Percentiles rank a stretch among this genome's conserved stretches.
These are phyloP conservation scores for Stephania cephalantha DNA, from an alignment of 164 flowering plant species.

Conservation along the genomic window DNA sequence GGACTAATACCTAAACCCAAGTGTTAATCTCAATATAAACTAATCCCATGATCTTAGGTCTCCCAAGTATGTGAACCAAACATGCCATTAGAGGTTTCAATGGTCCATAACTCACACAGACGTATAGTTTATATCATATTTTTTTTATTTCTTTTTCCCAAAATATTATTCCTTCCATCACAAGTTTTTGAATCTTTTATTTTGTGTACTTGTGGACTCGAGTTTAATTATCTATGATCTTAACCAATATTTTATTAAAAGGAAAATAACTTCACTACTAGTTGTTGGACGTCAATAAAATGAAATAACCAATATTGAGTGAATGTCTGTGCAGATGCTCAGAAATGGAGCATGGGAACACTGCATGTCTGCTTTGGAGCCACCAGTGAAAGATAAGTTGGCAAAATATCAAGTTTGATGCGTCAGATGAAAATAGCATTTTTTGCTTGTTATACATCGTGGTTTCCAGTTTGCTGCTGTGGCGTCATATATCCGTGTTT, in stretches of 20 bases:
- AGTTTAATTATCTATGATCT: background rate
- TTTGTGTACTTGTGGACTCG: background rate
- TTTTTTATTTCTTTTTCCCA: background rate
- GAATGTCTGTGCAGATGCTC: slow-evolving; percentile 55
- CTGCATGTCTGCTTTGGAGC: slow-evolving; percentile 84
- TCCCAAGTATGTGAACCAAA: too few relatives aligned
- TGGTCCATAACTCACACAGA: too few relatives aligned
- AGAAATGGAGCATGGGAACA: slow-evolving; percentile 90
- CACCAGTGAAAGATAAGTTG: slow-evolving; percentile 69
- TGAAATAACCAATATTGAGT: slow-evolving; percentile 4
- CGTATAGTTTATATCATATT: background rate
- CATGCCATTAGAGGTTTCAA: too few relatives aligned
- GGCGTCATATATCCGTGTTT: background rate
- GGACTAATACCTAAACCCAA: too few relatives aligned
- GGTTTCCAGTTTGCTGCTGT: background rate
- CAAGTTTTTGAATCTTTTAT: background rate
- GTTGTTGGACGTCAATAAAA: background rate
- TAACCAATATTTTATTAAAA: too few relatives aligned
- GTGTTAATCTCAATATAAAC: too few relatives aligned
- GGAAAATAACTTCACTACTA: background rate
- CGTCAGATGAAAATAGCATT: background rate
- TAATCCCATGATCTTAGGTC: too few relatives aligned
- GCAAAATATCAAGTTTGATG: slow-evolving; percentile 59
- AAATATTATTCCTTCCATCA: background rate
- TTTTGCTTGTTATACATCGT: slow-evolving; percentile 6